phyloP scores from a whole-genome alignment of 1,139 yeast genomes.

The Debaryomyces sp. region DNA sequence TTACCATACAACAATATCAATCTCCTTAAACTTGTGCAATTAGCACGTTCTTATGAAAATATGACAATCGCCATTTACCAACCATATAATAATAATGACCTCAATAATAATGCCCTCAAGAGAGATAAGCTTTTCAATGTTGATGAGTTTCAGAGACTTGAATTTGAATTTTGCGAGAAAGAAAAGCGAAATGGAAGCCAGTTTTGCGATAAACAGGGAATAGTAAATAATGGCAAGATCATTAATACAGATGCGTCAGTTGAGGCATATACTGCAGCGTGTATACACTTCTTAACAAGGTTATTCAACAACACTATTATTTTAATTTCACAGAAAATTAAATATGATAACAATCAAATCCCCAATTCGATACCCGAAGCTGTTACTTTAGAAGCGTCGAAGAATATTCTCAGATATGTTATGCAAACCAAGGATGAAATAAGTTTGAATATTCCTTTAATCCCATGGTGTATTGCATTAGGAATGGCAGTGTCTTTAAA shows the following conservation, averaged over 20 bases:
- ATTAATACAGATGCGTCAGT: constrained; percentile 7
- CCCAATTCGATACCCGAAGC: constrained; percentile 28
- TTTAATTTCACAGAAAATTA: constrained; percentile 29
- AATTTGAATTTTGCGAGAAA: constrained; percentile 28
- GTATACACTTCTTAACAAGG: constrained; percentile 25
- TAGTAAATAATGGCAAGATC: neutral
- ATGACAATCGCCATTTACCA: constrained; percentile 29
- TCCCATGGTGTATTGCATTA: constrained; percentile 31
- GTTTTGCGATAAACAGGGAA: neutral
- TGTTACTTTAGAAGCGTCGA: constrained; percentile 25
- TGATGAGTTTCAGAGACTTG: constrained; percentile 28
- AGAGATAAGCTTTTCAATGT: constrained; percentile 24
- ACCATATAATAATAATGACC: constrained; percentile 21
- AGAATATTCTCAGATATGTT: constrained; percentile 30
- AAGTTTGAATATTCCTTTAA: constrained; percentile 27
- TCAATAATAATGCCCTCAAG: constrained; percentile 13
- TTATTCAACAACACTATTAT: constrained; percentile 30
- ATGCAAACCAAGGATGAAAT: constrained; percentile 21
- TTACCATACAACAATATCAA: constrained; percentile 30
- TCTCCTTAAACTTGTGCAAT: constrained; percentile 29
- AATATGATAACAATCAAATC: constrained; percentile 26
- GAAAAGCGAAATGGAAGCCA: constrained; percentile 15
- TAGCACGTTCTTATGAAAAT: constrained; percentile 28
- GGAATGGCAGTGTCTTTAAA: constrained; percentile 20
- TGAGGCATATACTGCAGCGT: neutral